These are phyloP conservation scores for Fomitopsis pinicola DNA, from an alignment of 1,284 basidiomycete genomes.

Conservation along the genomic window DNA sequence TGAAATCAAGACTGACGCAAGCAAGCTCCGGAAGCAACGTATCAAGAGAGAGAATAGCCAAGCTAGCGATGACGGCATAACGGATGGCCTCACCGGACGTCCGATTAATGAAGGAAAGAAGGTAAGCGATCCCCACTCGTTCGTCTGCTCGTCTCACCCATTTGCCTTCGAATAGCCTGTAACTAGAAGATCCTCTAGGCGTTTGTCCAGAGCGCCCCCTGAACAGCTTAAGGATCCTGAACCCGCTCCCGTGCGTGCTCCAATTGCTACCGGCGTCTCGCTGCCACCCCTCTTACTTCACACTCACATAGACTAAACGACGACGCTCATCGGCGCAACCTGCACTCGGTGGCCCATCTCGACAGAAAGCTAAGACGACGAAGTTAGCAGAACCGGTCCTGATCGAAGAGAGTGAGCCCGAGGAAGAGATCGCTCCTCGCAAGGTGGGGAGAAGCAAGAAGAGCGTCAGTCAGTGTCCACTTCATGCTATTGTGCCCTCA, in stretches of 20 bases:
- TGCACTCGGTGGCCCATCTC: constrained; percentile 48
- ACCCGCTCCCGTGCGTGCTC: constrained; percentile 35
- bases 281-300: constrained; percentile 2
- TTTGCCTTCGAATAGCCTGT: constrained; percentile 11
- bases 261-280: neutral
- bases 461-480: constrained; percentile 36
- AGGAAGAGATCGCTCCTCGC: constrained; percentile 56
- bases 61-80: constrained; percentile 77
- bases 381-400: constrained; percentile 40
- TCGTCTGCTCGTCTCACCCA: neutral
- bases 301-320: constrained; percentile 44
- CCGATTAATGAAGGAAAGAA: constrained; percentile 45
- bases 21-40: constrained; percentile 63
- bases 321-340: constrained; percentile 70
- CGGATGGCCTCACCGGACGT: constrained; percentile 70
- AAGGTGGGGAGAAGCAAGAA: constrained; percentile 62
- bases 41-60: constrained; percentile 61
- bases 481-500: neutral
- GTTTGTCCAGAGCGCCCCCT: constrained; percentile 29
- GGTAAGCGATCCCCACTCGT: constrained; percentile 29
- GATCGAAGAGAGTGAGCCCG: constrained; percentile 74
- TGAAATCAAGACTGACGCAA: constrained; percentile 62
- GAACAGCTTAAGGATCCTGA: constrained; percentile 15
- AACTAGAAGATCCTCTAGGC: constrained; percentile 34
- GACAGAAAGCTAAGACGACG: constrained; percentile 26